phyloP scores from a whole-genome alignment of 306 rosid genomes.

The Canavalia gladiata region DNA sequence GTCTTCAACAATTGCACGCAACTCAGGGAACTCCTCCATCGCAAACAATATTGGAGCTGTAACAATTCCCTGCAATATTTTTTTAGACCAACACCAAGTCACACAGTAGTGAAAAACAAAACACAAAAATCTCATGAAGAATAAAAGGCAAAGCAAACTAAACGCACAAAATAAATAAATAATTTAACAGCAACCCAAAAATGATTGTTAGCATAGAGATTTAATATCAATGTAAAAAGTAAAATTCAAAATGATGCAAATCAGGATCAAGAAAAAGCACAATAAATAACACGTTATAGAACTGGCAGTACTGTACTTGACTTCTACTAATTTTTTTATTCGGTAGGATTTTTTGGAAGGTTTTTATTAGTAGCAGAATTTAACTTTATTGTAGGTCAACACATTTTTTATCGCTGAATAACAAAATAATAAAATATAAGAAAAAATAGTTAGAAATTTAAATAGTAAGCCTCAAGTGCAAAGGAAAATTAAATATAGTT shows the following conservation, averaged over 20 bases:
- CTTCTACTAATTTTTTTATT: neutral
- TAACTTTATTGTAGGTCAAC: neutral
- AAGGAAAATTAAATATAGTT: neutral
- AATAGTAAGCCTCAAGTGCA: neutral
- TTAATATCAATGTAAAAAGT: constrained; percentile 14
- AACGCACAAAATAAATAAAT: neutral
- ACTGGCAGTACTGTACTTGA: neutral
- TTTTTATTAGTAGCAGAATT: neutral
- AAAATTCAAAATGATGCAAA: constrained; percentile 8
- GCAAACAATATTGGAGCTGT: constrained; percentile 97
- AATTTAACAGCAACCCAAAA: neutral
- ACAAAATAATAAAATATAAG: neutral
- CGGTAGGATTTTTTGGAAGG: neutral
- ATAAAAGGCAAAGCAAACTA: constrained; percentile 21
- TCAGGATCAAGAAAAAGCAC: constrained; percentile 19
- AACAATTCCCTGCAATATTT: constrained; percentile 77
- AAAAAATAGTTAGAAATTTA: neutral
- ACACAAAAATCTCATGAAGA: constrained; percentile 10
- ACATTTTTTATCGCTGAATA: neutral
- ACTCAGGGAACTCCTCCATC: constrained; percentile 92
- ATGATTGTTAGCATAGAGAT: constrained; percentile 8
- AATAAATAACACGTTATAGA: constrained; percentile 1
- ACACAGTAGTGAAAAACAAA: neutral
- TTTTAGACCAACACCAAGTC: constrained; percentile 33
- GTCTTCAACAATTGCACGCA: constrained; percentile 69